Conservation (phyloP, 495 filamentous ascomycete species). For the Trichodelitschia bisporula region DNA sequence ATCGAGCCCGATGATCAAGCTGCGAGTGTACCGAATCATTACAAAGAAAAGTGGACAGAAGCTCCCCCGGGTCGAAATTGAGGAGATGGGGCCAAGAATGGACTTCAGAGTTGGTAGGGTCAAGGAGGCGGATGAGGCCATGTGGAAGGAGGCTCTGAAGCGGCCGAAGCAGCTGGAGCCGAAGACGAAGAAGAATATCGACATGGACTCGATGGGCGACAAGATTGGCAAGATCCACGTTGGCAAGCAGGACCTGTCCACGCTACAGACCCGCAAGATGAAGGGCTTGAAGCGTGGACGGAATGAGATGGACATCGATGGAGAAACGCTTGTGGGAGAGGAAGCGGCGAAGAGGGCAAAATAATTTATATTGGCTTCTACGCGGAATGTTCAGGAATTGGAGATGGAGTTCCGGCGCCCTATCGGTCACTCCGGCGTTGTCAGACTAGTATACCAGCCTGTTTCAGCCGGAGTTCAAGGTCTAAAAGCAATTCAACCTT, state of each 20-base stretch:
- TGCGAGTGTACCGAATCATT: conserved; percentile 60
- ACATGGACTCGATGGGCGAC: conserved; percentile 75
- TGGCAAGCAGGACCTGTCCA: conserved; percentile 66
- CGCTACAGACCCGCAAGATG: conserved; percentile 94
- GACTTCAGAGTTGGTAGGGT: conserved; percentile 71
- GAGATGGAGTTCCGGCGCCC: no score
- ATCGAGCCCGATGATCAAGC: conserved; percentile 43
- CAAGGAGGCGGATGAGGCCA: conserved; percentile 47
- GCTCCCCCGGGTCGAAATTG: conserved; percentile 71
- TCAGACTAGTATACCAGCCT: no score
- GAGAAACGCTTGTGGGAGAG: no score
- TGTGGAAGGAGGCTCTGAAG: conserved; percentile 78
- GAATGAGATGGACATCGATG: conserved; percentile 21
- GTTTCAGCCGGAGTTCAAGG: no score
- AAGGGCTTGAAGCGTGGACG: conserved; percentile 79
- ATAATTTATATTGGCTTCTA: no score
- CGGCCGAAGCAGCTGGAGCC: conserved; percentile 35
- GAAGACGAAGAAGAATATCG: conserved; percentile 83
- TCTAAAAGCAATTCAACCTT: no score
- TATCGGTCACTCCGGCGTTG: no score
- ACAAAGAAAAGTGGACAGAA: conserved; percentile 73
- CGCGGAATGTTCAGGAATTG: no score
- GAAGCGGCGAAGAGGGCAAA: neutral
- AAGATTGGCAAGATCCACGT: conserved; percentile 87
- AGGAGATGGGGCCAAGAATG: conserved; percentile 88